phyloP scores from a whole-genome alignment of 805 yeast species.

The Starmerella ratchasimensis region DNA sequence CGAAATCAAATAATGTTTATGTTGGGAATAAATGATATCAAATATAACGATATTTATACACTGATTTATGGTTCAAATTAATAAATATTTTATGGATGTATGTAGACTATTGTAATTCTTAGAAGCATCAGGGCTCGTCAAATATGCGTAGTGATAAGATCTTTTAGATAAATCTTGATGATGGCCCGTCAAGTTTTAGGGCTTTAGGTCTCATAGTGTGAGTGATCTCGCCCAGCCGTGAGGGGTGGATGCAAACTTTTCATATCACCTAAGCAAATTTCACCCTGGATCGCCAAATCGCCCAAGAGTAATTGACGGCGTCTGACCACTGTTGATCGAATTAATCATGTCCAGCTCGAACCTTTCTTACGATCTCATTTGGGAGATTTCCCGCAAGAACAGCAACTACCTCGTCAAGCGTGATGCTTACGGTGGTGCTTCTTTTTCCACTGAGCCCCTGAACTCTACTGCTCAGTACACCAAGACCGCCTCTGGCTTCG shows the following conservation, averaged over 20 bases:
- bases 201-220: too few species aligned
- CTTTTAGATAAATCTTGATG: too few species aligned
- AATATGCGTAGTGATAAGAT: too few species aligned
- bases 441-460: conserved; percentile 38
- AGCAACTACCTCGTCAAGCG: conserved; percentile 37
- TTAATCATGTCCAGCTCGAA: conserved; percentile 20
- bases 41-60: neutral
- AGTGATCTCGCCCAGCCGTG: too few species aligned
- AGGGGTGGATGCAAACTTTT: conserved; percentile 1
- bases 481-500: conserved; percentile 36
- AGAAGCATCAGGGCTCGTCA: neutral
- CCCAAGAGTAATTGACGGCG: neutral
- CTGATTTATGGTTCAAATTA: too few species aligned
- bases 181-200: too few species aligned
- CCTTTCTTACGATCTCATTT: conserved; percentile 33
- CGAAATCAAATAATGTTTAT: neutral
- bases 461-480: conserved; percentile 36
- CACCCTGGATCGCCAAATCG: neutral
- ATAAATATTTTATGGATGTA: too few species aligned
- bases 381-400: conserved; percentile 39
- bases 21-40: neutral
- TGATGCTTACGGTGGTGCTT: conserved; percentile 29
- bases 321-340: neutral
- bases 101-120: too few species aligned
- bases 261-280: neutral